A percentile compares a stretch with the other conserved stretches of the same genome.
These are phyloP conservation scores for Thelephora aurantiotincta DNA, from an alignment of 768 basidiomycete species.

Conservation along the genomic window DNA sequence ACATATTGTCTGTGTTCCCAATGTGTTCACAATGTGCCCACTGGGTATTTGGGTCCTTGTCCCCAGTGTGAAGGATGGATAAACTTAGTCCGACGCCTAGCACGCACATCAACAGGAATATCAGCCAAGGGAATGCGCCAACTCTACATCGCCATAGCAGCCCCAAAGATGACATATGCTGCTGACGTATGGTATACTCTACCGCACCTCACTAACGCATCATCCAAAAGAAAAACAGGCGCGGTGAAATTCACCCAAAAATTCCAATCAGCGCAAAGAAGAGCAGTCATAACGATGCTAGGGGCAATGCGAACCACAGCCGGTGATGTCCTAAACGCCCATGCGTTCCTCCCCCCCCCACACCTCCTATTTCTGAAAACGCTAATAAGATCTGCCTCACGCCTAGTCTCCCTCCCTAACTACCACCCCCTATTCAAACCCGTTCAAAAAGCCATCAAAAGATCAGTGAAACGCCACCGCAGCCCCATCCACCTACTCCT, in stretches of 20 bases:
- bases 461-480: background rate
- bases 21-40: too few relatives aligned
- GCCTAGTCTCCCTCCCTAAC: slow-evolving; percentile 6
- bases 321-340: slow-evolving; percentile 4
- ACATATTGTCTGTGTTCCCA: too few relatives aligned
- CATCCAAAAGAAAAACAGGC: background rate
- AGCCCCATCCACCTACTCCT: background rate
- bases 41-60: too few relatives aligned
- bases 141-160: background rate
- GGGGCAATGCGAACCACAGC: slow-evolving; percentile 8
- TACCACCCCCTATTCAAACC: slow-evolving; percentile 4
- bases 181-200: background rate
- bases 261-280: slow-evolving; percentile 8
- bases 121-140: background rate
- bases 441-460: background rate
- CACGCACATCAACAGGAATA: background rate
- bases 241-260: background rate
- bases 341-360: slow-evolving; percentile 6
- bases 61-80: too few relatives aligned
- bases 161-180: too few relatives aligned
- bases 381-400: background rate
- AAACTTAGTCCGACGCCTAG: background rate
- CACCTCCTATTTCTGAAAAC: background rate
- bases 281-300: slow-evolving; percentile 8
- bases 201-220: background rate